Conservation (phyloP, 176 grass and related monocot species). For the Zizania latifolia region DNA sequence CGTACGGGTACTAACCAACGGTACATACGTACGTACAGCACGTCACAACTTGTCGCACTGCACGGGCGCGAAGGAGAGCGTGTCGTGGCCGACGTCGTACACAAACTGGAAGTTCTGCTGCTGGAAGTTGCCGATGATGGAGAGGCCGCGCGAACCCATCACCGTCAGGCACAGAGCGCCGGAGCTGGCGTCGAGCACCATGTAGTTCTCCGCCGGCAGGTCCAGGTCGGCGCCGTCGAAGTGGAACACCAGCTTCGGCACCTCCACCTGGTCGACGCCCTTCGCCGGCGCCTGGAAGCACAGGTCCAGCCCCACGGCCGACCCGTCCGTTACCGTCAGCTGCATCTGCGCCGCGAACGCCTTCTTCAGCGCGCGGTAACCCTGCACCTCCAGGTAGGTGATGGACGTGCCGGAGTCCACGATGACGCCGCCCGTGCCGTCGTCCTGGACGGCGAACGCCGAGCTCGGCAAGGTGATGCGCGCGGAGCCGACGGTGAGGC, state of each 20-base stretch:
- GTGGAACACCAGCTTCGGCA: constrained; percentile 75
- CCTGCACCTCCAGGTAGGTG: constrained; percentile 51
- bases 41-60: constrained; percentile 54
- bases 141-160: constrained; percentile 32
- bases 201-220: constrained; percentile 70
- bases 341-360: constrained; percentile 53
- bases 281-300: constrained; percentile 42
- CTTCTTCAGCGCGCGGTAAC: constrained; percentile 36
- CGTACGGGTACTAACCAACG: too few relatives aligned
- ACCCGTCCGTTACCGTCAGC: constrained; percentile 40
- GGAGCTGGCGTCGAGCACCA: constrained; percentile 39
- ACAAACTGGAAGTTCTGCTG: constrained; percentile 89
- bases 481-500: constrained; percentile 44
- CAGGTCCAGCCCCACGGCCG: constrained; percentile 48
- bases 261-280: constrained; percentile 30
- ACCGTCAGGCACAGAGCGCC: constrained; percentile 66
- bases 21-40: neutral
- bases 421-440: constrained; percentile 55
- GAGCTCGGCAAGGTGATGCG: constrained; percentile 32
- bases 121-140: constrained; percentile 81
- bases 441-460: constrained; percentile 41
- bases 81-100: constrained; percentile 51
- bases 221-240: constrained; percentile 62
- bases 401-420: constrained; percentile 83
- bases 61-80: constrained; percentile 60